Evolutionary conservation across 164 flowering plant genomes (phyloP).

Genomic region (Macadamia tetraphylla): DNA sequence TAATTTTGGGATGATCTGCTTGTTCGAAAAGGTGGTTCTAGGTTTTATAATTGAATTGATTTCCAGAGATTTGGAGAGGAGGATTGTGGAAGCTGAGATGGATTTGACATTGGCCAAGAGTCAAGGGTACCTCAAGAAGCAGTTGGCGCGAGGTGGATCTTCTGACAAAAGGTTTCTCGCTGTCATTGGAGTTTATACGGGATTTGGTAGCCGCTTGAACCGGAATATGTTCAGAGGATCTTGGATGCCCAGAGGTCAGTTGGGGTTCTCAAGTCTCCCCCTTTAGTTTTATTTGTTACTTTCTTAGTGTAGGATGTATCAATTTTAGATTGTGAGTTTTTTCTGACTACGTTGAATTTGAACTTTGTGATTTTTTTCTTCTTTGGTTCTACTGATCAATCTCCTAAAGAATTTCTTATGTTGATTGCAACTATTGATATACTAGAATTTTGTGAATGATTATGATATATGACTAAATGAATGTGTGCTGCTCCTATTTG

Average conservation of each 20-base stretch:
- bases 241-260: conserved; percentile 92
- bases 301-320: neutral
- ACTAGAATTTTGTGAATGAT: no score
- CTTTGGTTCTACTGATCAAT: no score
- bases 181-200: conserved; percentile 94
- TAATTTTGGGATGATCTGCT: neutral
- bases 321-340: neutral
- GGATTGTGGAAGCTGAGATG: conserved; percentile 89
- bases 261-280: neutral
- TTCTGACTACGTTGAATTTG: no score
- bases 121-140: conserved; percentile 70
- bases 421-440: no score
- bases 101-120: conserved; percentile 91
- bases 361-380: no score
- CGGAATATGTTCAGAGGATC: conserved; percentile 77
- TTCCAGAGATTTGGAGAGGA: conserved; percentile 77
- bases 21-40: neutral
- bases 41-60: neutral
- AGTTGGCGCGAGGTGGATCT: conserved; percentile 38
- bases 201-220: conserved; percentile 85
- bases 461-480: no score
- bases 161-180: conserved; percentile 64
- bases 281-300: neutral
- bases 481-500: no score
- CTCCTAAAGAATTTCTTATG: no score